Evolutionary conservation across 345 rosid species (phyloP).

Genomic region (Salix dunnii): DNA sequence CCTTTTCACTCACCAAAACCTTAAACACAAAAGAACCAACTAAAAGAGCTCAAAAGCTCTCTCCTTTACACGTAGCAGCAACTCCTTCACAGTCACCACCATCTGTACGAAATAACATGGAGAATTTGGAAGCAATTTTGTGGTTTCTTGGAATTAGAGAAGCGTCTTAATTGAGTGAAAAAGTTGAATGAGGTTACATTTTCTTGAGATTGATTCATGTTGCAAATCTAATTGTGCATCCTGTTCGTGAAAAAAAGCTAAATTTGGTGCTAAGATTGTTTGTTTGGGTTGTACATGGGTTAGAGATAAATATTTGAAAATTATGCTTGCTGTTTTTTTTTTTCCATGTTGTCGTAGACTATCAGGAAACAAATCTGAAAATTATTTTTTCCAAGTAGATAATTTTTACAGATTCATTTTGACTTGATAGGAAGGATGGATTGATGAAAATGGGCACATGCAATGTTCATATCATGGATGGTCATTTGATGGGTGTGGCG

Average conservation of each 20-base stretch:
- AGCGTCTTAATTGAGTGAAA: not conserved
- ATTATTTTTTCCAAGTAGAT: not conserved
- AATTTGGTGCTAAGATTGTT: not conserved
- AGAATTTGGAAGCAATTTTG: not conserved
- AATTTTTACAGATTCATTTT: slow-evolving; percentile 5
- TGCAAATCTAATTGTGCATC: not conserved
- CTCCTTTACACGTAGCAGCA: slow-evolving; percentile 55
- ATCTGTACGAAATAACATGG: slow-evolving; percentile 24
- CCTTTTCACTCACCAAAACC: slow-evolving; percentile 19
- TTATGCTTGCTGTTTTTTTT: slow-evolving; percentile 1
- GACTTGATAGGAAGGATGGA: slow-evolving; percentile 72
- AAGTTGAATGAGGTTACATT: not conserved
- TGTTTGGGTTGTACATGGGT: not conserved
- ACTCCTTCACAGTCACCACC: slow-evolving; percentile 36
- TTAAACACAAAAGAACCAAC: slow-evolving; percentile 4
- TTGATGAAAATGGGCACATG: slow-evolving; percentile 93
- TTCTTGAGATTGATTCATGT: not conserved
- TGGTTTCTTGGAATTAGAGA: not conserved
- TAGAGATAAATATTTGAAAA: not conserved
- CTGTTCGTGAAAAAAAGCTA: not conserved
- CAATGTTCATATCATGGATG: slow-evolving; percentile 99
- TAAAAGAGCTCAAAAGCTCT: slow-evolving; percentile 2
- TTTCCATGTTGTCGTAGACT: not conserved
- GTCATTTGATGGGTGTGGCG: slow-evolving; percentile 88
- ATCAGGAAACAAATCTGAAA: not conserved